Evolutionary conservation across 2,329 filamentous ascomycete genomes (phyloP).

Genomic region (Aspergillus luchuensis): DNA sequence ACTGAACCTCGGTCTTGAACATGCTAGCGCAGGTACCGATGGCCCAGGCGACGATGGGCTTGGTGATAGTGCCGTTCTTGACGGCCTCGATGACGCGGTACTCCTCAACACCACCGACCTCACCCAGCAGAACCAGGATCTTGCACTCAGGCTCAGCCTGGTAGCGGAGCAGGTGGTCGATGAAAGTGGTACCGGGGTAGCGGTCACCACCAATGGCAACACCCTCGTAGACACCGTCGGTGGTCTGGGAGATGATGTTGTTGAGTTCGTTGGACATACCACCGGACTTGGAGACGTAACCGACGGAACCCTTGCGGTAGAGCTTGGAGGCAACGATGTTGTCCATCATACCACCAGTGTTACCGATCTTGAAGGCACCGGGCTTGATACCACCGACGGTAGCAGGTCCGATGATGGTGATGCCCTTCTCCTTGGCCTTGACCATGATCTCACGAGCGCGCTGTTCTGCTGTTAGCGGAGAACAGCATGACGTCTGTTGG

Average conservation of each 20-base stretch:
- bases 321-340: conserved; percentile 99
- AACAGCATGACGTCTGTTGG: background rate
- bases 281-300: conserved; percentile 99
- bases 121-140: conserved; percentile 91
- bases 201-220: conserved; percentile 98
- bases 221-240: conserved; percentile 98
- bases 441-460: conserved; percentile 97
- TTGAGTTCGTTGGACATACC: conserved; percentile 99
- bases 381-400: conserved; percentile 99
- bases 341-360: conserved; percentile 99
- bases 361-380: conserved; percentile 98
- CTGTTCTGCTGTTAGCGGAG: conserved; percentile 48
- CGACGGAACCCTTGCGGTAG: conserved; percentile 97
- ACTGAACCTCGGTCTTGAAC: conserved; percentile 99
- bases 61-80: conserved; percentile 90
- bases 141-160: conserved; percentile 97
- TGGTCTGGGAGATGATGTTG: conserved; percentile 97
- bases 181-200: conserved; percentile 98
- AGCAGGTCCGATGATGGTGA: conserved; percentile 97
- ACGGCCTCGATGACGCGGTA: conserved; percentile 99
- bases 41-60: conserved; percentile 98
- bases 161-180: conserved; percentile 96
- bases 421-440: conserved; percentile 95
- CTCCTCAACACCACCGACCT: conserved; percentile 99
- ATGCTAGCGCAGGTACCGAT: conserved; percentile 99